These are phyloP conservation scores for Rubroboletus pulcherrimus DNA, from an alignment of 768 basidiomycete genomes.

Conservation along the genomic window DNA sequence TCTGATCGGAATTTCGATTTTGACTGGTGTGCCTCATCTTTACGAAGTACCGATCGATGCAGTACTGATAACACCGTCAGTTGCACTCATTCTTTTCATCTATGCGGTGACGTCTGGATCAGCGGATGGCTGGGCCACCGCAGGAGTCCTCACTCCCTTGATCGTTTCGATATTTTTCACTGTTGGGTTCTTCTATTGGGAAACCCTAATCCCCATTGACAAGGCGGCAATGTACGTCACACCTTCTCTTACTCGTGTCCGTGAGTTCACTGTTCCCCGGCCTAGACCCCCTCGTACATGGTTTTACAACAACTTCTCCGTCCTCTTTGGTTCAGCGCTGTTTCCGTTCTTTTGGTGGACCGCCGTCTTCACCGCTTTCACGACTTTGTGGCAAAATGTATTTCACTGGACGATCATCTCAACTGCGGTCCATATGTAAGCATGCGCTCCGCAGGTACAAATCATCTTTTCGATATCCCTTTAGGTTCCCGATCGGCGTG, in stretches of 20 bases:
- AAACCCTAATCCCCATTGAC: constrained; percentile 37
- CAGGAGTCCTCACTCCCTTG: constrained; percentile 44
- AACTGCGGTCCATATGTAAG: constrained; percentile 39
- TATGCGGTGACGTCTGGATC: constrained; percentile 45
- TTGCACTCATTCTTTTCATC: constrained; percentile 37
- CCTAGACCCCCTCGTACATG: constrained; percentile 40
- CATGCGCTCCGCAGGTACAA: neutral
- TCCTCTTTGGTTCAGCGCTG: constrained; percentile 36
- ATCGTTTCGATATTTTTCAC: constrained; percentile 41
- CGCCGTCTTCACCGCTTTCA: constrained; percentile 31
- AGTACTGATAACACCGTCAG: constrained; percentile 16
- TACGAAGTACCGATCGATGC: neutral
- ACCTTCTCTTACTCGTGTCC: neutral
- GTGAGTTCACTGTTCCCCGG: neutral
- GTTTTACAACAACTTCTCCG: constrained; percentile 39
- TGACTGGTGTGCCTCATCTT: constrained; percentile 29
- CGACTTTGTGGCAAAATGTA: constrained; percentile 40
- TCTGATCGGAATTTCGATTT: constrained; percentile 35
- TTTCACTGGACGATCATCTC: constrained; percentile 41
- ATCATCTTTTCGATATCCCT: neutral
- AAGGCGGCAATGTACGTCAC: constrained; percentile 40
- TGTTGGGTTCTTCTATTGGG: constrained; percentile 49
- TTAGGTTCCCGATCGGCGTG: constrained; percentile 41
- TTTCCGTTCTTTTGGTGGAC: constrained; percentile 43
- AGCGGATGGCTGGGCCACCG: constrained; percentile 45